Evolutionary conservation across 345 rosid species (phyloP), one percentile per base, ranked within the genome.

Genomic region (Leavenworthia alabamica): DNA sequence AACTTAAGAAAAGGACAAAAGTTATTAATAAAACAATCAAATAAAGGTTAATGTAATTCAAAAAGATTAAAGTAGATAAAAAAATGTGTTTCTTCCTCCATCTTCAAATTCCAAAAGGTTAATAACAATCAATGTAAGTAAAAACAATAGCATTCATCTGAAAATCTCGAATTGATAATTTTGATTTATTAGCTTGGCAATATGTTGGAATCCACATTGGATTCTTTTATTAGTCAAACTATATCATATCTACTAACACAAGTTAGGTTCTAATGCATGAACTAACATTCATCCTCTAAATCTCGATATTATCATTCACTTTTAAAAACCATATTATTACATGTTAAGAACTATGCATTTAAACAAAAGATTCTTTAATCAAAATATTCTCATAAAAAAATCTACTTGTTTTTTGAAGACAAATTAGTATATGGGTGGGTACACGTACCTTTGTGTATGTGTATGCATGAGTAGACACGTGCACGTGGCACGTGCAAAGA

Each of bases 401-500:
- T 17, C 8, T 16, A 56, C n/a, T n/a, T n/a, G n/a, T n/a, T n/a
- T n/a, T n/a, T n/a, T n/a, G n/a, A n/a, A n/a, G n/a, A n/a, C n/a
- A n/a, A n/a, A n/a, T n/a, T n/a, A n/a, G n/a, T n/a, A n/a, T n/a
- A n/a, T n/a, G n/a, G n/a, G n/a, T n/a, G n/a, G n/a, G n/a, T n/a
- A n/a, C 42, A 20, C 8, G 23, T 35, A 35, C 37, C 4, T 55
- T 14, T 57, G 22, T 66, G 2, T 36, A 16, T 42, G 46, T 27
- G 41, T 36, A 47, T 56, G 56, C 32, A 61, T 3, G 20, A 11
- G 36, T 56, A 40, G 13, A 49, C 66, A 71, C 8, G 48, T 22
- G 66, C 60, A 71, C 64, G 53, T 64, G 69, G 67, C 46, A n/a
- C n/a, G n/a, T n/a, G n/a, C n/a, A n/a, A n/a, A n/a, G n/a, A 60